These are phyloP conservation scores for Pythium aristosporum DNA, from an alignment of 352 stramenopile genomes.

Conservation along the genomic window DNA sequence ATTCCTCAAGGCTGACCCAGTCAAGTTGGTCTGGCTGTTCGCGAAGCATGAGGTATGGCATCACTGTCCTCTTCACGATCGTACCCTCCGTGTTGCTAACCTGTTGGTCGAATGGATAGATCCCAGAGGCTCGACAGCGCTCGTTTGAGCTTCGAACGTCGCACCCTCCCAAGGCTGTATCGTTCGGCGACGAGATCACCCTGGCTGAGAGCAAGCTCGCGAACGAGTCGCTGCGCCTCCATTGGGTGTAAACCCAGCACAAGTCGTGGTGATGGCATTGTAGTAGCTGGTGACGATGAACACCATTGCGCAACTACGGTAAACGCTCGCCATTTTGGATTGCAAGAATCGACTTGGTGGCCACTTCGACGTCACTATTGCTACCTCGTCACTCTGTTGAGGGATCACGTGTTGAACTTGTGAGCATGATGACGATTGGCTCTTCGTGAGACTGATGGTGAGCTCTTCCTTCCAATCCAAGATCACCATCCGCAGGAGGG, in stretches of 20 bases:
- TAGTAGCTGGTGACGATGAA: not conserved
- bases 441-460: not conserved
- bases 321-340: not conserved
- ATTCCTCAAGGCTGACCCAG: slow-evolving; percentile 70
- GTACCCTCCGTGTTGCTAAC: not conserved
- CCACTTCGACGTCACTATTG: slow-evolving; percentile 21
- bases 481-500: not conserved
- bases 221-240: slow-evolving; percentile 78
- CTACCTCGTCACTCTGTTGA: not conserved
- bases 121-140: slow-evolving; percentile 61
- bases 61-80: not conserved
- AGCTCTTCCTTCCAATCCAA: slow-evolving; percentile 22
- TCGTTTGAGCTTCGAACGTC: slow-evolving; percentile 74
- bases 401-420: slow-evolving; percentile 25
- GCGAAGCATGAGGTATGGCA: slow-evolving; percentile 63
- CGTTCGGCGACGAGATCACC: slow-evolving; percentile 48
- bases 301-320: not conserved
- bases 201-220: slow-evolving; percentile 69
- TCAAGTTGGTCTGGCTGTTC: slow-evolving; percentile 67
- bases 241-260: slow-evolving; percentile 41
- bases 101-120: slow-evolving; percentile 25
- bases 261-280: not conserved
- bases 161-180: slow-evolving; percentile 55
- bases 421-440: slow-evolving; percentile 12
- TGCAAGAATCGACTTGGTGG: not conserved